These are phyloP conservation scores for Oryza longistaminata DNA, from an alignment of 176 grass and related monocot species.

Conservation along the genomic window DNA sequence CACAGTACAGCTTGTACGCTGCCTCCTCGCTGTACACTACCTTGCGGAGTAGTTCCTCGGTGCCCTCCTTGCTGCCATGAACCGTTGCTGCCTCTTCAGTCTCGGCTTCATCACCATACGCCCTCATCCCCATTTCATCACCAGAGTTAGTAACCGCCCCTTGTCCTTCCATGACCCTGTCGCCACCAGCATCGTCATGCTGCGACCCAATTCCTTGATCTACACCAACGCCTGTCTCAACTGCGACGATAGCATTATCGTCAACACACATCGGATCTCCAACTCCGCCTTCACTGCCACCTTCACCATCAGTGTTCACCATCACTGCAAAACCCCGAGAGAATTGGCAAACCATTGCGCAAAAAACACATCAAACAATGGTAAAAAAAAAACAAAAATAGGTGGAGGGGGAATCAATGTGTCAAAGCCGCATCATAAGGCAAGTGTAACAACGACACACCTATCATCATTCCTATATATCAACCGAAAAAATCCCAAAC, in stretches of 20 bases:
- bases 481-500: not conserved
- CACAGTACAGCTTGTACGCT: constrained; percentile 81
- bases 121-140: constrained; percentile 20
- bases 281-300: not conserved
- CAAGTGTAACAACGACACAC: not conserved
- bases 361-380: not conserved
- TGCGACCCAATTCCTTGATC: not conserved
- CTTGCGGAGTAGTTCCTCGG: constrained; percentile 57
- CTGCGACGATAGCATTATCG: not conserved
- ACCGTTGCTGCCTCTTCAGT: constrained; percentile 39
- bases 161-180: not conserved
- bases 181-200: not conserved
- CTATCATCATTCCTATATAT: not conserved
- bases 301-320: constrained; percentile 1
- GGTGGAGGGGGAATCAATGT: not conserved
- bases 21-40: constrained; percentile 72
- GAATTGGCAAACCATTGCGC: not conserved
- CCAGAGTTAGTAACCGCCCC: constrained; percentile 20
- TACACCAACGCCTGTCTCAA: not conserved
- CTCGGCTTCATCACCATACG: constrained; percentile 39
- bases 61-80: constrained; percentile 48
- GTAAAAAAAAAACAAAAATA: not conserved
- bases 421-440: not conserved
- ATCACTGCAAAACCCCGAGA: not conserved
- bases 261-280: constrained; percentile 28